Evolutionary conservation across 805 yeast genomes (phyloP), one percentile per base, ranked within the genome.

Genomic region (Kodamaea hsintzibuensis): DNA sequence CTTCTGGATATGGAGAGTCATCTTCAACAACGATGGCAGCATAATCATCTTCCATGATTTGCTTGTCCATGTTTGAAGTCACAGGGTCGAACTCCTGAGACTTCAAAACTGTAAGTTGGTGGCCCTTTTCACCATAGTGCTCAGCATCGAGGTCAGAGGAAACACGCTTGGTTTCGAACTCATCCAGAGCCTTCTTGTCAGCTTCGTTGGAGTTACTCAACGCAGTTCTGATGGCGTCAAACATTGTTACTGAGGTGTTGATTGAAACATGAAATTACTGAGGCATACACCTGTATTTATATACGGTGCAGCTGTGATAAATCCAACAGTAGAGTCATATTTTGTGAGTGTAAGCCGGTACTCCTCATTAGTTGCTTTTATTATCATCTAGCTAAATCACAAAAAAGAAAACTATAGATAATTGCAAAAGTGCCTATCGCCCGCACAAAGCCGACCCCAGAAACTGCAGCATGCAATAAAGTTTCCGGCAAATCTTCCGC

Each of bases 1-100:
- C 89, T 66, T 85, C 89, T 0, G 87, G 82, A 63, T 84, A 85
- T 8, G 88, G 88, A 17, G 84, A 80, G 59, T 75, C 65, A 43
- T 66, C 74, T 59, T 79, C 69, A 64, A 73, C 71, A 30, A 68
- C 60, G 33, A 74, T 72, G 18, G 80, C 81, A 48, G 75, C 73
- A 51, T 73, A 74, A 27, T 71, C 78, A 55, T 70, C 74, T 7
- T 60, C 63, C 30, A 61, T 42, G 27, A 67, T 56, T 5, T 61
- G 68, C 47, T 64, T 49, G 7, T 56, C 59, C 45, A 68, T 50
- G 38, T 62, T 52, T 13, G 72, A 68, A 38, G 72, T 63, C 25
- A 70, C 63, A 0, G 73, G 70, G 57, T 70, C 74, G 49, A 67
- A 70, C 47, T 70, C 74, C 47, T 63, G 66, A 2, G 73, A 69